Percentiles rank a stretch among this genome's conserved stretches.
Evolutionary conservation across 163 green algal genomes (phyloP).

Genomic region (Scenedesmus sp.): DNA sequence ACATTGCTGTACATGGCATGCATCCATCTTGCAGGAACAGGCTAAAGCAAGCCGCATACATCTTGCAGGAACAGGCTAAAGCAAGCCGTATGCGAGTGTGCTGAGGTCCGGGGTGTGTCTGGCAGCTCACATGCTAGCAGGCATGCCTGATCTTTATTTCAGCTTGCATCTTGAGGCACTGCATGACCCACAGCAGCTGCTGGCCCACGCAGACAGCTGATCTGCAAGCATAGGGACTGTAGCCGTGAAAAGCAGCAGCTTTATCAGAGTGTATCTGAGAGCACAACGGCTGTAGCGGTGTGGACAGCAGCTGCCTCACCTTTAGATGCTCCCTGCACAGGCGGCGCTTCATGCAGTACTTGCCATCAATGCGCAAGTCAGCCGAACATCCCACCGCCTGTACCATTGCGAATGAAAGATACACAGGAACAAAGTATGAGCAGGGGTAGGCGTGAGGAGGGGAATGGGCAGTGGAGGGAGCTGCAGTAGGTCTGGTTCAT

Average conservation of each 20-base stretch:
- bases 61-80: too few species aligned
- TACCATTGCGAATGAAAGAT: too few species aligned
- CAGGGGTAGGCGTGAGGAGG: too few species aligned
- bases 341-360: slow-evolving; percentile 9
- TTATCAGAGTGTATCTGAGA: too few species aligned
- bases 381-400: not conserved
- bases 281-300: too few species aligned
- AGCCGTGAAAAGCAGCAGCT: too few species aligned
- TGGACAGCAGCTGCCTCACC: not conserved
- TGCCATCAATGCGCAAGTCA: not conserved
- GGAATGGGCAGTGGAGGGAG: too few species aligned
- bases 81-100: too few species aligned
- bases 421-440: too few species aligned
- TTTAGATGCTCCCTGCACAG: not conserved
- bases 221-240: not conserved
- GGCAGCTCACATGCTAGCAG: not conserved
- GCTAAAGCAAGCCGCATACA: too few species aligned
- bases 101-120: too few species aligned
- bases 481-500: too few species aligned
- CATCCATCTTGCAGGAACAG: not conserved
- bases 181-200: not conserved
- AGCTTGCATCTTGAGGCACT: not conserved
- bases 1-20: not conserved
- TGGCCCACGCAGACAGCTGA: not conserved
- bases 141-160: not conserved